Evolutionary conservation across 2,329 filamentous ascomycete species (phyloP), one percentile per base, ranked within the genome.

Genomic region (Colletotrichum sublineola): DNA sequence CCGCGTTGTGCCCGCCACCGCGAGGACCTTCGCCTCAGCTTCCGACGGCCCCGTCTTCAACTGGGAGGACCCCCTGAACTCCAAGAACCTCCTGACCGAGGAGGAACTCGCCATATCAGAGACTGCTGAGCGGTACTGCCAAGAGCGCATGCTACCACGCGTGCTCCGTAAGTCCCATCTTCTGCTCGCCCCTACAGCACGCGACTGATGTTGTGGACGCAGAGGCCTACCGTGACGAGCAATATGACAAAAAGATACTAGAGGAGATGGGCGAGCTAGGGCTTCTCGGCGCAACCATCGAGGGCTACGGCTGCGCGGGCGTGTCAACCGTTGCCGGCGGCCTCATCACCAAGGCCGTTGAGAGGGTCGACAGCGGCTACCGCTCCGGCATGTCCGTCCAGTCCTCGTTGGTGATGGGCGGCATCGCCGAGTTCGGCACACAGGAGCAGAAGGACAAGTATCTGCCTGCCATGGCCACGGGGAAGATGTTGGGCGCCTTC

Each of bases 321-420:
- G 93, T 94, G 36, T 96, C 93, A 75, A 95, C 92, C 66, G 94
- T 97, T 57, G 95, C 95, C 11, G 93, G 92, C n/a, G 95, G 94
- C 31, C 85, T 97, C 75, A 97, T 97, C 81, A 97, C 94, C 29
- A 90, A 94, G 79, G 95, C 95, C 75, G 94, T 97, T 24, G 95
- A 97, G 83, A 90, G 94, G 69, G 94, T 97, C 38, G 95, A 97
- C 80, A 96, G 94, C 73, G 95, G 95, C 61, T 97, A 97, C 83
- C 90, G 95, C 71, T 97, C 94, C 61, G 95, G 93, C 75, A 97
- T 97, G 92, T 97, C 94, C 8, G 95, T 97, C 29, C 95, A 97
- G 81, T 96, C 93, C 73, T 96, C 95, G 1, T 86, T 97, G n/a
- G 93, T 92, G 31, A 97, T 97, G 95, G 95, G 94, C 31, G 94